Conservation (phyloP, 768 basidiomycete genomes). For the Tulasnella sp. region DNA sequence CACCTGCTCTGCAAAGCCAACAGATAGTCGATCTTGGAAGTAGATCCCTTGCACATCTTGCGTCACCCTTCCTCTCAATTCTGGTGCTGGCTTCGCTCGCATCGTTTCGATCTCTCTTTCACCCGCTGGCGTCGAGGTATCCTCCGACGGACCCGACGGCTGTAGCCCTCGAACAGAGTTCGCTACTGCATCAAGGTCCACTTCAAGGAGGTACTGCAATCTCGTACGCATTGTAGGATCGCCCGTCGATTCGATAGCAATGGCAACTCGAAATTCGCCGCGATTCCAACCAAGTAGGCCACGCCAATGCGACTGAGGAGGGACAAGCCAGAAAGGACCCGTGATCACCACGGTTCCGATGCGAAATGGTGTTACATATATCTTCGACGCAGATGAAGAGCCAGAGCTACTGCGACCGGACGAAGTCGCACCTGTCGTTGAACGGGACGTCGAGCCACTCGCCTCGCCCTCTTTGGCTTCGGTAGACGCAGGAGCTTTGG, state of each 20-base stretch:
- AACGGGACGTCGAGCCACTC: no score
- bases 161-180: no score
- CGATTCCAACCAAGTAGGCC: neutral
- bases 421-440: neutral
- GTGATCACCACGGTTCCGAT: neutral
- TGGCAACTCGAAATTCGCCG: neutral
- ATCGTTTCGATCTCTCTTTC: no score
- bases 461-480: no score
- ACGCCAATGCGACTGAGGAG: neutral
- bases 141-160: no score
- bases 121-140: no score
- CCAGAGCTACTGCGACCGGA: neutral
- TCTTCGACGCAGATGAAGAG: neutral
- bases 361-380: neutral
- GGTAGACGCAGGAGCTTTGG: no score
- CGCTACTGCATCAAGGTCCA: neutral
- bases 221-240: neutral
- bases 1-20: neutral
- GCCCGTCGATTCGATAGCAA: neutral
- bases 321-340: conserved; percentile 9
- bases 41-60: neutral
- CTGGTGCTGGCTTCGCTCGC: neutral
- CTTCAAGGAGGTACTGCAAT: neutral
- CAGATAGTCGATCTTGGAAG: conserved; percentile 1
- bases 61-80: neutral